These are phyloP conservation scores for Fonsecaea pugnacius DNA, from an alignment of 2,329 filamentous ascomycete species.

Conservation along the genomic window DNA sequence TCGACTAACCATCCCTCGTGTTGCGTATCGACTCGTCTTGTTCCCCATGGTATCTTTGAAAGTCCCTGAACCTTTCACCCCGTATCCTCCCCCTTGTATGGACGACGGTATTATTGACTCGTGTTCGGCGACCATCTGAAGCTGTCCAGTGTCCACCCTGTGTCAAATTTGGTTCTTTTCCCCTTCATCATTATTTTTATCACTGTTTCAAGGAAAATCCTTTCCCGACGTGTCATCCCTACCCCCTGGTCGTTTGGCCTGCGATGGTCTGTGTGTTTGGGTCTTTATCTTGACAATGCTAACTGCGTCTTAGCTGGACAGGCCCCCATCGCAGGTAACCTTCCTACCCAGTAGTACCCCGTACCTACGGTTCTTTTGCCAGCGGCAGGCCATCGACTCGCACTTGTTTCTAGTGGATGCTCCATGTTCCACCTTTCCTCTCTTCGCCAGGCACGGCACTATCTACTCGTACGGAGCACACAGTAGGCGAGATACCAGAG, in stretches of 20 bases:
- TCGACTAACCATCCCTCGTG: background rate
- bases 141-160: constrained; percentile 8
- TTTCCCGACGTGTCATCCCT: background rate
- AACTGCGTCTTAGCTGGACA: background rate
- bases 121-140: constrained; percentile 19
- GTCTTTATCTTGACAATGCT: constrained; percentile 2
- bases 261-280: background rate
- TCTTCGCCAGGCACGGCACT: background rate
- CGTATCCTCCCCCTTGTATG: background rate
- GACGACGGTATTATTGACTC: constrained; percentile 15
- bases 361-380: constrained; percentile 6
- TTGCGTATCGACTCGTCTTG: background rate
- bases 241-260: constrained; percentile 1
- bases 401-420: background rate
- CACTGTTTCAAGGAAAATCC: constrained; percentile 4
- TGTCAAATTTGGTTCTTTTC: constrained; percentile 5
- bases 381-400: background rate
- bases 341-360: background rate
- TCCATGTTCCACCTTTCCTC: background rate
- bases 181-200: background rate
- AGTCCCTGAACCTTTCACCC: background rate
- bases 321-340: background rate
- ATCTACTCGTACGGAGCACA: background rate
- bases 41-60: background rate
- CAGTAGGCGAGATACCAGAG: constrained; percentile 12